Conservation (phyloP, 78 protist species). For the Protostelium mycophagum region DNA sequence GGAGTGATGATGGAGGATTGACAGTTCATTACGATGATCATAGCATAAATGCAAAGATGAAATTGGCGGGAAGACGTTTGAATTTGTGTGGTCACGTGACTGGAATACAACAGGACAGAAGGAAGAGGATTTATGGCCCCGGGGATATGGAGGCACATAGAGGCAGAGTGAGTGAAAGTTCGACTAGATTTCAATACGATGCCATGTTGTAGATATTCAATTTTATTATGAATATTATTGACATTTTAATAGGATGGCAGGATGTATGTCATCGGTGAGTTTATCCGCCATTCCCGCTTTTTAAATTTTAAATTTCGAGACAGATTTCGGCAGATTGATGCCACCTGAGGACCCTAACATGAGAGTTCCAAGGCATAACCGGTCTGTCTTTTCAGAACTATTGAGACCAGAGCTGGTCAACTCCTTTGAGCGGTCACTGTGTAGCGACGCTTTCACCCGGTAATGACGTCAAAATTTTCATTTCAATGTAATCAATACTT, state of each 20-base stretch:
- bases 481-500: neutral
- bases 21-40: conserved; percentile 6
- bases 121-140: conserved; percentile 23
- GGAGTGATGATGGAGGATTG: conserved; percentile 43
- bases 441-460: neutral
- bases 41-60: conserved; percentile 28
- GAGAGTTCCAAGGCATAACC: neutral
- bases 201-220: too few relatives aligned
- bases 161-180: neutral
- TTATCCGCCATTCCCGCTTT: neutral
- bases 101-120: conserved; percentile 13
- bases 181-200: neutral
- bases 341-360: neutral
- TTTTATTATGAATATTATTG: too few relatives aligned
- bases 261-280: neutral
- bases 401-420: neutral
- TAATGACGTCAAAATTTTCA: neutral
- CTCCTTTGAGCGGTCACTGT: neutral
- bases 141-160: conserved; percentile 55
- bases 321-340: neutral
- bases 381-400: neutral
- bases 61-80: conserved; percentile 25
- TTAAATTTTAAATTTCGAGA: too few relatives aligned
- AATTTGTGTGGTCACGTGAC: conserved; percentile 28
- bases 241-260: neutral